Evolutionary conservation across 2,329 filamentous ascomycete genomes (phyloP), one percentile per base, ranked within the genome.

Genomic region (Aspergillus melleus): DNA sequence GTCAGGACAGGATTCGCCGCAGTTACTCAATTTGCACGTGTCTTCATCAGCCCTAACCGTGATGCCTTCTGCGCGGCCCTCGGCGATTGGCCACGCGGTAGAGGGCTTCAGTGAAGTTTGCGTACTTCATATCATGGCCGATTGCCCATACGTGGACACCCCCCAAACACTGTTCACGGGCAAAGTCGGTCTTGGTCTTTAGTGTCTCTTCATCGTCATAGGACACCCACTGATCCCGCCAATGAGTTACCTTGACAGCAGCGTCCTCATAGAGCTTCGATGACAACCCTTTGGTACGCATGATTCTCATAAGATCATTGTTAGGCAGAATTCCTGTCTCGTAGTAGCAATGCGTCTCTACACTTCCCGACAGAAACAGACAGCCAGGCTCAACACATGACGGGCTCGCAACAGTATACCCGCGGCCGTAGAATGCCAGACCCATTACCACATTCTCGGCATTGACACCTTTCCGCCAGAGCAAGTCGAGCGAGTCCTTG

Each of bases 171-270:
- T 63, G 50, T 0, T 55, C 46, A 11, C 72, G 72, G 1, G 76
- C 76, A 55, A 62, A 77, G 2, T 78, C 64, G 2, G 66, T 66
- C 57, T 80, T 80, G 19, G 69, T 58, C 30, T 69, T 62, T 19
- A 74, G 68, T 2, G 78, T 81, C 6, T 75, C 68, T 0, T 58
- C 56, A 53, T 81, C 77, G 46, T 75, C 73, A 32, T 69, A 74
- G 1, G 70, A 69, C 2, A 73, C 62, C 69, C 68, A 70, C 22
- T 69, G 63, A 46, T 69, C 56, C 22, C 60, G 42, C 47, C 56
- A 69, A 2, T 51, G 56, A 1, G 68, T 51, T 6, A 58, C 59
- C 46, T 68, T 66, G 12, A 70, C 55, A 2, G 63, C 67, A 0
- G 63, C 66, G 6, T 67, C 62, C 42, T 66, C 55, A 47, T 71